Conservation (phyloP, 2,329 filamentous ascomycete genomes). For the Verticillium dahliae region DNA sequence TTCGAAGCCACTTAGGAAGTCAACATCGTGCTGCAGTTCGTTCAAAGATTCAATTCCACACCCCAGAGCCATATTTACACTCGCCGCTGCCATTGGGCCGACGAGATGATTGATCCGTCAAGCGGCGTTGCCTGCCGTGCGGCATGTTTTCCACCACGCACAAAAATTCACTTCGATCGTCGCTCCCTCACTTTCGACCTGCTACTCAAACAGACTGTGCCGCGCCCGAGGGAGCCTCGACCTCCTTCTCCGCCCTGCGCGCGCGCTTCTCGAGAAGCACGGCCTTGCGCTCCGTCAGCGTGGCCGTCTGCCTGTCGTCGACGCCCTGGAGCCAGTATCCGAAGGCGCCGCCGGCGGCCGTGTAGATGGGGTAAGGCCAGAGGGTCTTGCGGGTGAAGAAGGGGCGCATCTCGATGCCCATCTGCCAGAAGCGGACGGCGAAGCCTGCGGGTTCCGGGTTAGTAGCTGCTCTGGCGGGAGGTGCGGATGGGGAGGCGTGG, state of each 20-base stretch:
- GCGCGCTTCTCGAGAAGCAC: slow-evolving; percentile 83
- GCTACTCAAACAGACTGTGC: not conserved
- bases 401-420: slow-evolving; percentile 97
- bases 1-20: not conserved
- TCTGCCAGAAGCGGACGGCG: slow-evolving; percentile 88
- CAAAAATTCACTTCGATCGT: not conserved
- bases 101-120: not conserved
- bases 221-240: slow-evolving; percentile 15
- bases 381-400: slow-evolving; percentile 79
- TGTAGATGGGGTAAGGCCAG: slow-evolving; percentile 90
- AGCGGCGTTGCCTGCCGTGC: not conserved
- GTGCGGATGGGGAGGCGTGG: not conserved
- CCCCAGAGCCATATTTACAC: not conserved
- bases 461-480: not conserved
- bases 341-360: slow-evolving; percentile 78
- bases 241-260: slow-evolving; percentile 44
- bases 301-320: slow-evolving; percentile 71
- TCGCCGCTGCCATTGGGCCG: not conserved
- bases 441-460: slow-evolving; percentile 55
- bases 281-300: slow-evolving; percentile 73
- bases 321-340: slow-evolving; percentile 96
- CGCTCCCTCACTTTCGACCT: not conserved
- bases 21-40: not conserved
- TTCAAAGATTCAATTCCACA: not conserved
- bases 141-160: not conserved